Evolutionary conservation across 73 alveolate genomes (phyloP), one percentile per base, ranked within the genome.

Genomic region (Paramecium pentaurelia): DNA sequence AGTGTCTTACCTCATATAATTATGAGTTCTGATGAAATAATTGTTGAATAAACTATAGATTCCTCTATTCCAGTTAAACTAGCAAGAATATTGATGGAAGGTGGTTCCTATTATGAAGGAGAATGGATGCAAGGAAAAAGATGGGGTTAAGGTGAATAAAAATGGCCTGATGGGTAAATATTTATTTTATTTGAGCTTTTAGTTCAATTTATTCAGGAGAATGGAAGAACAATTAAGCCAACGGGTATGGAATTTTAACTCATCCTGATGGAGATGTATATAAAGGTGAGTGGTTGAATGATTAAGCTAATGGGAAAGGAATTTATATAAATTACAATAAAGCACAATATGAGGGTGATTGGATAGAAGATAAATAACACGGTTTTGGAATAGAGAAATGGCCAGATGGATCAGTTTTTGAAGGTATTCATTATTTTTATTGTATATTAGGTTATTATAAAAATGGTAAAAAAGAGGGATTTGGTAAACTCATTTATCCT

Each of bases 281-380:
- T 58, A 60, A 51, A 49, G 95, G 95, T 22, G 75, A 91, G 20
- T 91, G 95, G 95, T 22, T 37, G 6, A 80, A 91, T 42, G 93
- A 93, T 32, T 32, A 92, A 58, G 71, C 95, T 18, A 92, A 88
- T 91, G 99, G 99, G 1, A 60, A 83, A 42, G 98, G 99, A 20
- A 90, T 73, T 58, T 95, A 95, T 77, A 75, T 75, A 36, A 75
- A 93, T 58, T 75, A 34, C 64, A 34, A 75, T 9, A 68, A 68
- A 22, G 58, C 88, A 10, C 22, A 60, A n/a, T 87, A 87, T 20
- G 88, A 87, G 12, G 93, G 93, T 12, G 93, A 87, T 37, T 87
- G 93, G 93, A 22, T 87, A 20, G 73, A 68, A 42, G 93, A 87
- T 14, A 60, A 54, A 7, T 25, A 87, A 64, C 88, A 87, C 8